Evolutionary conservation across 352 stramenopile genomes (phyloP).

Genomic region (Phytophthora syringae): DNA sequence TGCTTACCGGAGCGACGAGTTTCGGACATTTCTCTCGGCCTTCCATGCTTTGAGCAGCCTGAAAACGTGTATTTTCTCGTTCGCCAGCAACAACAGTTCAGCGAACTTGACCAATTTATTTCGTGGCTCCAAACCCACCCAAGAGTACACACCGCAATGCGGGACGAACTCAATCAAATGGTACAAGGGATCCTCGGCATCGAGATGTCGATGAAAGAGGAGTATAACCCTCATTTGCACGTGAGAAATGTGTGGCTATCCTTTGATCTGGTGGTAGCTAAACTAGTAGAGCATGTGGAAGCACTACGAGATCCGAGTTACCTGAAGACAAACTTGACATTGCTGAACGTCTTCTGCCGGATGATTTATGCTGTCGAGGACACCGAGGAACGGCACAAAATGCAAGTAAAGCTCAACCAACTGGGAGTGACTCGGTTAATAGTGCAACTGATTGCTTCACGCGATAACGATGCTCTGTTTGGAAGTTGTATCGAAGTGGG

Average conservation of each 20-base stretch:
- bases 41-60: constrained; percentile 4
- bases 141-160: constrained; percentile 53
- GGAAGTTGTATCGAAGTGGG: constrained; percentile 64
- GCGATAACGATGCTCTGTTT: constrained; percentile 66
- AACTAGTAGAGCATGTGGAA: constrained; percentile 66
- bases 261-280: constrained; percentile 71
- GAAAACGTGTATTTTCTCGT: constrained; percentile 7
- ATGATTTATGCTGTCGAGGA: constrained; percentile 77
- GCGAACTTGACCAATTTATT: constrained; percentile 59
- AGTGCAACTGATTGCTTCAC: constrained; percentile 59
- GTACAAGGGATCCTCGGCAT: constrained; percentile 69
- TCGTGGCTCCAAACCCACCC: constrained; percentile 45
- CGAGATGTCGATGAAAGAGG: constrained; percentile 49
- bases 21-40: not conserved
- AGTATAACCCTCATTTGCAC: constrained; percentile 55
- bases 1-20: constrained; percentile 20
- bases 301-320: constrained; percentile 61
- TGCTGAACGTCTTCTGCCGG: constrained; percentile 75
- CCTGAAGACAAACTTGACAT: constrained; percentile 70
- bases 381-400: constrained; percentile 52
- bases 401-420: constrained; percentile 74
- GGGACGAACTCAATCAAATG: constrained; percentile 79
- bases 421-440: constrained; percentile 71
- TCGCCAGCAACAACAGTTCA: constrained; percentile 43
- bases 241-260: constrained; percentile 53